These are phyloP conservation scores for Ceratocystis papillata DNA, from an alignment of 2,329 filamentous ascomycete genomes.

Conservation along the genomic window DNA sequence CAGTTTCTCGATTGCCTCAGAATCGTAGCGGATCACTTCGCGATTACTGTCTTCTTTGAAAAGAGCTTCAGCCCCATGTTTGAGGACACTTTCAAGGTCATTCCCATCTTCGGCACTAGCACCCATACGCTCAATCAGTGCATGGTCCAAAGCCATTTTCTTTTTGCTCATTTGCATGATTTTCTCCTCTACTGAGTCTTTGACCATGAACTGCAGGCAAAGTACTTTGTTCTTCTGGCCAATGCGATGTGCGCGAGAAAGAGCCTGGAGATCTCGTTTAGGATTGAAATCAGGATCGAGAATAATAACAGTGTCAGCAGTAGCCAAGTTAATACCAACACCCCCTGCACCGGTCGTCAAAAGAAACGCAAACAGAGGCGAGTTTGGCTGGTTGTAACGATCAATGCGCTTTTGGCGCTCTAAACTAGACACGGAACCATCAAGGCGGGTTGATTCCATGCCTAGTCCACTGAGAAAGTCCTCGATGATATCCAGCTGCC, in stretches of 20 bases:
- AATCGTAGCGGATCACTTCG: conserved; percentile 70
- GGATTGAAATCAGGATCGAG: conserved; percentile 96
- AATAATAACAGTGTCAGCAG: conserved; percentile 95
- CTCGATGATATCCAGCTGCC: conserved; percentile 79
- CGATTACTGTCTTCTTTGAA: conserved; percentile 65
- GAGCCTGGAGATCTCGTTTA: conserved; percentile 91
- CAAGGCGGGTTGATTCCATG: conserved; percentile 65
- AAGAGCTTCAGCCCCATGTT: conserved; percentile 74
- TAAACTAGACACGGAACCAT: conserved; percentile 68
- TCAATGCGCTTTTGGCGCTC: conserved; percentile 94
- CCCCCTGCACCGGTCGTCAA: conserved; percentile 90
- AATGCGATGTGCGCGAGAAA: conserved; percentile 89
- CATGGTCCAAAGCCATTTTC: conserved; percentile 92
- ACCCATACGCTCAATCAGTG: conserved; percentile 85
- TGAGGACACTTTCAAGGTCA: conserved; percentile 78
- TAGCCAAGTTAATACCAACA: conserved; percentile 94
- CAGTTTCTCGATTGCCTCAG: conserved; percentile 71
- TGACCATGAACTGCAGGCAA: conserved; percentile 88
- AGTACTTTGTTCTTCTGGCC: conserved; percentile 93
- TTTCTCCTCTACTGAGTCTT: conserved; percentile 80
- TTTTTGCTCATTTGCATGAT: conserved; percentile 92
- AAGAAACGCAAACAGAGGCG: conserved; percentile 76
- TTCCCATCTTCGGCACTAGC: conserved; percentile 65
- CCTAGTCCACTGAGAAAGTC: conserved; percentile 75
- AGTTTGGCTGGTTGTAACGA: conserved; percentile 77